These are phyloP conservation scores for Epichloe amarillans DNA, from an alignment of 2,329 filamentous ascomycete species.

Conservation along the genomic window DNA sequence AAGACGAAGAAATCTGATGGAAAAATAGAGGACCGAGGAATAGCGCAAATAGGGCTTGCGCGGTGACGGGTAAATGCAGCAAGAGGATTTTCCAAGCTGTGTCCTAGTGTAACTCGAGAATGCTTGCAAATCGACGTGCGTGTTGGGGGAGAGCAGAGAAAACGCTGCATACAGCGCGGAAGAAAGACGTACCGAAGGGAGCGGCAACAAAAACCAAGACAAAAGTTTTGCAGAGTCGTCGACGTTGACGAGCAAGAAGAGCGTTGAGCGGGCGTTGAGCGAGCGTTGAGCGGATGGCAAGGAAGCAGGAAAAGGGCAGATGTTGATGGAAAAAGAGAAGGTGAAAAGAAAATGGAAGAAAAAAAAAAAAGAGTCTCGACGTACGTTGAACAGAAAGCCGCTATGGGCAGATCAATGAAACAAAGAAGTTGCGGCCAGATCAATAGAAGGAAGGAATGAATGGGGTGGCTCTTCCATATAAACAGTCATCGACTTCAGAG, in stretches of 20 bases:
- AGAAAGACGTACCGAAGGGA: conserved; percentile 1
- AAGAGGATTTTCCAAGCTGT: background rate
- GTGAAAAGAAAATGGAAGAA: background rate
- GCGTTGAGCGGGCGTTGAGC: background rate
- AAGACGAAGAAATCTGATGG: background rate
- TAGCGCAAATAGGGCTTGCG: background rate
- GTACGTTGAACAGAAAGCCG: background rate
- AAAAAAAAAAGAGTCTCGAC: background rate
- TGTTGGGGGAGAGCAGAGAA: background rate
- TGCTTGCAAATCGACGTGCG: background rate
- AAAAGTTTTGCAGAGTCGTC: background rate
- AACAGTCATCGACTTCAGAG: background rate
- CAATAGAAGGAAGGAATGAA: conserved; percentile 3
- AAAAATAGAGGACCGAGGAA: background rate
- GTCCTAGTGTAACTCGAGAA: background rate
- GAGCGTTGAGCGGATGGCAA: background rate
- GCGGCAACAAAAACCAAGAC: background rate
- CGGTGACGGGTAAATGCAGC: background rate
- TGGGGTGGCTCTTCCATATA: conserved; percentile 2
- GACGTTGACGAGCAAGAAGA: background rate
- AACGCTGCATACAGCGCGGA: background rate
- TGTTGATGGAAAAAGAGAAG: background rate
- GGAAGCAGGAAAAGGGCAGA: background rate
- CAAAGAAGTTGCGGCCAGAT: background rate
- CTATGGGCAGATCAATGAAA: background rate